Evolutionary conservation across 139 green algal species (phyloP).

Genomic region (Picochlorum sp.): DNA sequence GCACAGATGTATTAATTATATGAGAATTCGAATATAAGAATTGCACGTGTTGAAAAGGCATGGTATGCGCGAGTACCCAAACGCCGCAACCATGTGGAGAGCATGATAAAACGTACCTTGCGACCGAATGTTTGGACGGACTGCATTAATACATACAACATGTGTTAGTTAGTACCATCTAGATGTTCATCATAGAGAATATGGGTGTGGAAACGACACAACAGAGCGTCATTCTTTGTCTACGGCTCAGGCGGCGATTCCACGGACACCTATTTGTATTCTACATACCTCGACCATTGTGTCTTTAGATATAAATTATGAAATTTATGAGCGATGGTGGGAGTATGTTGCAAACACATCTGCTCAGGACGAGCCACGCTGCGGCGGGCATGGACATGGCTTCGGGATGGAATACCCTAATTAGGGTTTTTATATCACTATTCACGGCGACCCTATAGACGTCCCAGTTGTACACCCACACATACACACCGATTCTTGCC

Average conservation of each 20-base stretch:
- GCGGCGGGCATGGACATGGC: too few relatives aligned
- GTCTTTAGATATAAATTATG: not conserved
- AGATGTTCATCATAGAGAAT: not conserved
- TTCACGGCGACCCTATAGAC: too few relatives aligned
- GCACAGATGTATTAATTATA: slow-evolving; percentile 20
- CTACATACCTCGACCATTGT: slow-evolving; percentile 4
- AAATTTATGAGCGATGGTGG: not conserved
- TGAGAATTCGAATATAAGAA: not conserved
- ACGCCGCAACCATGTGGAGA: not conserved
- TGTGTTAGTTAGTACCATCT: not conserved
- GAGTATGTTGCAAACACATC: not conserved
- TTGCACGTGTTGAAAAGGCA: not conserved
- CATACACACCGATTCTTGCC: too few relatives aligned
- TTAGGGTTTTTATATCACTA: too few relatives aligned
- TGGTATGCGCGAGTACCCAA: not conserved
- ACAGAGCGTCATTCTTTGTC: not conserved
- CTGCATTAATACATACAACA: slow-evolving; percentile 33
- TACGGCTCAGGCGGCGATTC: not conserved
- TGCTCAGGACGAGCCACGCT: not conserved
- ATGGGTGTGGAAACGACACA: not conserved
- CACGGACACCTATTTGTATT: not conserved
- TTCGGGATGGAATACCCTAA: too few relatives aligned
- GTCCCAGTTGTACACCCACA: too few relatives aligned
- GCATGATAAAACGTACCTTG: slow-evolving; percentile 52
- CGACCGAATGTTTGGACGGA: slow-evolving; percentile 95